These are phyloP conservation scores for Pseudonectria foliicola DNA, from an alignment of 2,329 filamentous ascomycete genomes.

Conservation along the genomic window DNA sequence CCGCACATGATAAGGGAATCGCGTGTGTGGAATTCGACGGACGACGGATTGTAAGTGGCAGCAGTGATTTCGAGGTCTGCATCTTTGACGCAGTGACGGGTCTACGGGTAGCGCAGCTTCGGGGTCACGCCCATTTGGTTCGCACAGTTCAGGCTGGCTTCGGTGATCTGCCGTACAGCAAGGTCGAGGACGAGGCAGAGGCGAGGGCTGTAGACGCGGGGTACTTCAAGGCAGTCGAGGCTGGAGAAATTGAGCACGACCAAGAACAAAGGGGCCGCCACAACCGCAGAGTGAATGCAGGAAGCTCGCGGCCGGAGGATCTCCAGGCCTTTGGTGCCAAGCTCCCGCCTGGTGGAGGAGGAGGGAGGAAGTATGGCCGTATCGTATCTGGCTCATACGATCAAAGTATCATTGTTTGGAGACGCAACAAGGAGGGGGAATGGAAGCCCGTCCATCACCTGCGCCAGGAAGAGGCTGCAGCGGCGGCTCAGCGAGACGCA, in stretches of 20 bases:
- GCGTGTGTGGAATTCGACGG: conserved; percentile 97
- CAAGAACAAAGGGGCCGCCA: conserved; percentile 25
- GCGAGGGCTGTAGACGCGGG: conserved; percentile 66
- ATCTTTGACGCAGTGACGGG: conserved; percentile 85
- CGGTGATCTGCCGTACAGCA: conserved; percentile 76
- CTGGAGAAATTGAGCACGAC: conserved; percentile 38
- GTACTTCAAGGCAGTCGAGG: conserved; percentile 57
- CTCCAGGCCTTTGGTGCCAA: conserved; percentile 77
- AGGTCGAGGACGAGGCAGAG: conserved; percentile 64
- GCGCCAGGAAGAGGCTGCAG: conserved; percentile 63
- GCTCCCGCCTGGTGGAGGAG: conserved; percentile 83
- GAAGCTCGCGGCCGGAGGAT: conserved; percentile 67
- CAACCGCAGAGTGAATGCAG: conserved; percentile 53
- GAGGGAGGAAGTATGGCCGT: conserved; percentile 81
- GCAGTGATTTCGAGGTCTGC: conserved; percentile 91
- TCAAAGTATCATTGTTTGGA: conserved; percentile 93
- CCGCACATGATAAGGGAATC: conserved; percentile 90
- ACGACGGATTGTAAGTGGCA: conserved; percentile 86
- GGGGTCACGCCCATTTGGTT: conserved; percentile 76
- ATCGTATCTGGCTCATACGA: conserved; percentile 98
- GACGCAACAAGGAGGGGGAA: conserved; percentile 72
- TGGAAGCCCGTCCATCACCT: conserved; percentile 76
- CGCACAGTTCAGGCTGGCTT: conserved; percentile 94
- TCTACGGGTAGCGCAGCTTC: conserved; percentile 81
- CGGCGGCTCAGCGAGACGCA: conserved; percentile 35